Evolutionary conservation across 306 rosid species (phyloP).

Genomic region (Datisca glomerata): DNA sequence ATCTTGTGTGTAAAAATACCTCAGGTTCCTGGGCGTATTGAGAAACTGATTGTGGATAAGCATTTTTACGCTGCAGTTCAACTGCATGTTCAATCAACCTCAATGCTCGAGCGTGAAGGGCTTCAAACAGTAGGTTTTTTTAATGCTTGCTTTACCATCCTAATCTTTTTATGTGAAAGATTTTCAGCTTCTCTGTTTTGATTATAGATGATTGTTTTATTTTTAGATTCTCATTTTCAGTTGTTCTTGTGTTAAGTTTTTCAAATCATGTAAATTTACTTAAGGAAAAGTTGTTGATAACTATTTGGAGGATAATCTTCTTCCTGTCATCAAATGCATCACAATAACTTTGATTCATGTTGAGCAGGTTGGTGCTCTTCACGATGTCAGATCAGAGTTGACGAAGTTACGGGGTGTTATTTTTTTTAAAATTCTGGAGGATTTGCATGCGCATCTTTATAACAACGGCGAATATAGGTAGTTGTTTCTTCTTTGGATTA

Average conservation of each 20-base stretch:
- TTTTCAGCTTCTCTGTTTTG: too few species aligned
- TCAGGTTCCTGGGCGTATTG: slow-evolving; percentile 94
- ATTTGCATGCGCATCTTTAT: slow-evolving; percentile 88
- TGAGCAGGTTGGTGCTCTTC: slow-evolving; percentile 98
- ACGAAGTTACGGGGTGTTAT: slow-evolving; percentile 83
- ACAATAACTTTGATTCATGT: slow-evolving; percentile 14
- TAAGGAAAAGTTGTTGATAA: too few species aligned
- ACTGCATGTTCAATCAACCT: slow-evolving; percentile 71
- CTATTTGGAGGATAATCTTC: slow-evolving; percentile 9
- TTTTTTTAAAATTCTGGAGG: slow-evolving; percentile 84
- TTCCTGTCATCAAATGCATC: slow-evolving; percentile 4
- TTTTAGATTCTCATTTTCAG: too few species aligned
- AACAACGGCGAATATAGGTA: slow-evolving; percentile 97
- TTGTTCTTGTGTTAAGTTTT: too few species aligned
- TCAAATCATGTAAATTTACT: too few species aligned
- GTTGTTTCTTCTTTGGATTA: slow-evolving; percentile 11
- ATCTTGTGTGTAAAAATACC: slow-evolving; percentile 15
- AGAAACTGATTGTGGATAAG: slow-evolving; percentile 80
- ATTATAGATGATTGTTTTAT: too few species aligned
- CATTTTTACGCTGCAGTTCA: slow-evolving; percentile 97
- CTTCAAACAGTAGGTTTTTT: slow-evolving; percentile 72
- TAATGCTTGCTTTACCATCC: too few species aligned
- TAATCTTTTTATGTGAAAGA: too few species aligned
- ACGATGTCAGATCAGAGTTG: slow-evolving; percentile 95
- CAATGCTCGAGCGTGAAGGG: slow-evolving; percentile 93